phyloP scores from a whole-genome alignment of 2,329 filamentous ascomycete genomes.

The Eutypella sp. region DNA sequence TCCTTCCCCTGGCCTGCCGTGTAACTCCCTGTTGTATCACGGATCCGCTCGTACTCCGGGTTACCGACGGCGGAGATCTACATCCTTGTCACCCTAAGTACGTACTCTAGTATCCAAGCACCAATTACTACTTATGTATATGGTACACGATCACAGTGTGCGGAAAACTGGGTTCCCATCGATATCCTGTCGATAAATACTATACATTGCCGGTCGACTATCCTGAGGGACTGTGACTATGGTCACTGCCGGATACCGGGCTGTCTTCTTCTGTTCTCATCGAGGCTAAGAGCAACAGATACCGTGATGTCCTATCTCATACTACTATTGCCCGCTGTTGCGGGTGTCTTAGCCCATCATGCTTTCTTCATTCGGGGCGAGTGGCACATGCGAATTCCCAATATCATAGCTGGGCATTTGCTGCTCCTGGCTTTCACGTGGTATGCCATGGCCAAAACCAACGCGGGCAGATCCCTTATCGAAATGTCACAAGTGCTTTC shows the following conservation, averaged over 20 bases:
- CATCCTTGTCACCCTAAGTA: background rate
- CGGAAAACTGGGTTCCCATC: background rate
- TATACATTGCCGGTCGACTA: background rate
- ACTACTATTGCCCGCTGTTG: slow-evolving; percentile 30
- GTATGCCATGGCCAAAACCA: slow-evolving; percentile 2
- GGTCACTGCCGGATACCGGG: background rate
- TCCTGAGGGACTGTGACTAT: background rate
- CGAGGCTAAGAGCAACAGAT: background rate
- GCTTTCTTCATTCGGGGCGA: slow-evolving; percentile 15
- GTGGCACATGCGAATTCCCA: slow-evolving; percentile 15
- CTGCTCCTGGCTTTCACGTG: slow-evolving; percentile 3
- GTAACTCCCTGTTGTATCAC: background rate
- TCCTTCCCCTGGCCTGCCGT: background rate
- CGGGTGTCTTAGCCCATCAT: slow-evolving; percentile 10
- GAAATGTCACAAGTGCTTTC: slow-evolving; percentile 1
- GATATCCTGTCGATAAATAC: background rate
- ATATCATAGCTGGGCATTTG: slow-evolving; percentile 11
- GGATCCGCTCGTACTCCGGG: background rate
- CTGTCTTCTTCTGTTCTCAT: background rate
- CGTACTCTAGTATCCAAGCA: background rate
- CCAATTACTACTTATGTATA: background rate
- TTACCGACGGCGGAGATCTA: background rate
- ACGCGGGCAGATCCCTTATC: background rate
- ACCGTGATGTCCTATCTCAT: slow-evolving; percentile 1
- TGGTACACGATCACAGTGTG: background rate